Percentiles rank a stretch among this genome's conserved stretches.
Evolutionary conservation across 345 rosid genomes (phyloP).

Genomic region (Populus alba): DNA sequence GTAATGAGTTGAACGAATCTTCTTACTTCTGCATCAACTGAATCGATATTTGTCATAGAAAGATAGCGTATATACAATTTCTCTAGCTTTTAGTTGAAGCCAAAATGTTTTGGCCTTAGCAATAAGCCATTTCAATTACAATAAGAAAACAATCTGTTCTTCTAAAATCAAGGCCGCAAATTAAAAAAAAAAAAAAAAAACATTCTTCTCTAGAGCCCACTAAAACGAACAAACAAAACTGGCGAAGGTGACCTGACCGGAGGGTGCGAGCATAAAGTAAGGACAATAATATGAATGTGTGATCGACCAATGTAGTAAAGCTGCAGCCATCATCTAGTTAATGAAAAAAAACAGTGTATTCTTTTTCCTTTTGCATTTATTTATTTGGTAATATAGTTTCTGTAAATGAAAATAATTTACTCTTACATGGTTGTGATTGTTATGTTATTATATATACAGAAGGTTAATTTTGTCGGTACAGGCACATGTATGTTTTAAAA

Average conservation of each 20-base stretch:
- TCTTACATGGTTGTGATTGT: too few relatives aligned
- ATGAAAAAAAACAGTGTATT: too few relatives aligned
- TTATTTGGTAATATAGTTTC: too few relatives aligned
- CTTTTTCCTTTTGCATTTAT: too few relatives aligned
- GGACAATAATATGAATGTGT: too few relatives aligned
- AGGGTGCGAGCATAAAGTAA: neutral
- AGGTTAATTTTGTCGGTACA: too few relatives aligned
- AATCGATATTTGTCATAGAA: neutral
- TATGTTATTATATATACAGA: too few relatives aligned
- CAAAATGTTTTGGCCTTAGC: neutral
- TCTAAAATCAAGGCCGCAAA: conserved; percentile 1
- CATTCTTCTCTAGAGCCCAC: conserved; percentile 6
- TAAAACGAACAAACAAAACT: neutral
- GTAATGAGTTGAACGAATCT: neutral
- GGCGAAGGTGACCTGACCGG: neutral
- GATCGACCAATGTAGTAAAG: neutral
- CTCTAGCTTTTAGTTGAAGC: conserved; percentile 5
- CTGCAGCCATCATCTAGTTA: neutral
- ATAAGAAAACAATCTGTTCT: neutral
- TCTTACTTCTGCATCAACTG: neutral
- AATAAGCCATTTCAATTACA: neutral
- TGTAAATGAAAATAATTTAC: too few relatives aligned
- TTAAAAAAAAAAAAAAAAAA: neutral
- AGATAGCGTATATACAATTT: neutral
- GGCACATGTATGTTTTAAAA: too few relatives aligned